Percentiles rank a stretch among this genome's conserved stretches.
These are phyloP conservation scores for Penicillium mononematosum DNA, from an alignment of 495 filamentous ascomycete genomes.

Conservation along the genomic window DNA sequence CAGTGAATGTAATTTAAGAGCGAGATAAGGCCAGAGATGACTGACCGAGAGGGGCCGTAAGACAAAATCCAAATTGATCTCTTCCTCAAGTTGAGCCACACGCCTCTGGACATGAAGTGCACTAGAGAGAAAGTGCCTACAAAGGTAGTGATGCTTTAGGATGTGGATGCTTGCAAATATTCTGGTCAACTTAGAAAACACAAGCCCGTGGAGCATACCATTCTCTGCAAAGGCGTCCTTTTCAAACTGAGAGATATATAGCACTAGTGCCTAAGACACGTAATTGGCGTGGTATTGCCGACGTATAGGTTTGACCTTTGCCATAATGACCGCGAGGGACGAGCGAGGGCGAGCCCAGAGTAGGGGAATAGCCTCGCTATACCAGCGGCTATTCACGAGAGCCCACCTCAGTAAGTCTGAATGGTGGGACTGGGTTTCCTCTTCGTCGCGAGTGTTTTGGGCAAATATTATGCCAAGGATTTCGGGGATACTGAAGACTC, in stretches of 20 bases:
- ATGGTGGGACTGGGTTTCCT: background rate
- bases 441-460: background rate
- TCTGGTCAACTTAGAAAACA: background rate
- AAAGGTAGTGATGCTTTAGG: background rate
- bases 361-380: background rate
- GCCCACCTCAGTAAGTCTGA: background rate
- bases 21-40: too few species aligned
- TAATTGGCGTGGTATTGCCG: background rate
- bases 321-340: background rate
- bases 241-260: background rate
- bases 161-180: background rate
- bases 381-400: slow-evolving; percentile 1
- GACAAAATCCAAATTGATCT: too few species aligned
- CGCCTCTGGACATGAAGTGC: too few species aligned
- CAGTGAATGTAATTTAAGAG: too few species aligned
- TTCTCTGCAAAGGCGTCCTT: background rate
- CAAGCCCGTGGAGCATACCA: background rate
- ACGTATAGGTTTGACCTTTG: background rate
- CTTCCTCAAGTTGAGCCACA: too few species aligned
- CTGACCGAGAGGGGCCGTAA: too few species aligned
- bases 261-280: background rate
- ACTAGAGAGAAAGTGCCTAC: background rate
- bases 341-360: background rate
- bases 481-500: background rate
- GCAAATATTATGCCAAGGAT: background rate